Evolutionary conservation across 257 asterid genomes (phyloP), one percentile per base, ranked within the genome.

Genomic region (Solanum paucissectum): DNA sequence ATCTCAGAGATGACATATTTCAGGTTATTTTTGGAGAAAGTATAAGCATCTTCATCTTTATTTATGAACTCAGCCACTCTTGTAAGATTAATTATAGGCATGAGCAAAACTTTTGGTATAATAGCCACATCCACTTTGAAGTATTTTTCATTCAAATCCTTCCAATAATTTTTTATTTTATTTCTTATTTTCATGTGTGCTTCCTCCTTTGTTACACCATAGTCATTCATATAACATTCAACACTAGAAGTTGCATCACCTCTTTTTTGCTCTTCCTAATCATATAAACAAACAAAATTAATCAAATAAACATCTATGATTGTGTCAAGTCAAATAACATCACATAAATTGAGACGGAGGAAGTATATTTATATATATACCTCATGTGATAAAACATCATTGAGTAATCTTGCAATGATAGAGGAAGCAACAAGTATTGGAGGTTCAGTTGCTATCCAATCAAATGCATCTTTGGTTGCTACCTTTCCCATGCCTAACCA

Each of bases 401-500:
- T 38, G 42, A 38, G 42, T 38, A 38, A 38, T 8, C 42, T 38
- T 3, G 8, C 8, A 38, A 38, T 38, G 11, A 8, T 3, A 38
- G 11, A 38, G 8, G 42, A 38, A 38, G 42, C 11, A 38, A 38
- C 42, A 38, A 38, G 73, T 5, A 88, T 49, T 18, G 55, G 14
- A 0, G 94, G 91, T 10, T 87, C 82, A 14, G n/a, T 86, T 13
- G 90, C 62, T 10, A 85, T 73, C 92, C 92, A 91, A 7, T 89
- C 88, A 32, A 91, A 88, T 25, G 18, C 88, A 20, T 91, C 87
- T 32, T 77, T 83, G 2, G 82, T 46, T 6, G 46, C 87, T 0
- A 32, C 29, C 5, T 84, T 14, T 5, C 87, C 62, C 90, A 90
- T 89, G 25, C 87, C 91, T 7, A 86, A 85, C 4, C 88, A 81